Evolutionary conservation across 257 asterid species (phyloP).

Genomic region (Solanum corneliomulleri): DNA sequence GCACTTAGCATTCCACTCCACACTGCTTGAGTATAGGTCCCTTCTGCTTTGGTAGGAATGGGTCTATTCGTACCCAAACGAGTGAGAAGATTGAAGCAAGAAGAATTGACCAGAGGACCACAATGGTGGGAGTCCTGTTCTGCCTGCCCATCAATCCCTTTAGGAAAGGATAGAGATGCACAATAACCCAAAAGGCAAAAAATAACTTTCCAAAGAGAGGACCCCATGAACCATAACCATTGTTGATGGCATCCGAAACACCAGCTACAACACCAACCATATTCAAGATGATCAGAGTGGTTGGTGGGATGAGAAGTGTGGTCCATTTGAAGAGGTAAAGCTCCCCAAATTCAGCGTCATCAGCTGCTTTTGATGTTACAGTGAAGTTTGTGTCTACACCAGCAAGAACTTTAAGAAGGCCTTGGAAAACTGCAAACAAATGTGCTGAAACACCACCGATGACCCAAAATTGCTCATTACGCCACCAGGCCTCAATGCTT

Average conservation of each 20-base stretch:
- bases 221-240: conserved; percentile 73
- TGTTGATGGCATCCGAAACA: conserved; percentile 66
- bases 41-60: conserved; percentile 82
- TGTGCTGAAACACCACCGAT: conserved; percentile 81
- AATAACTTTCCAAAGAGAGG: conserved; percentile 74
- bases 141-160: conserved; percentile 86
- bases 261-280: conserved; percentile 89
- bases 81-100: conserved; percentile 74
- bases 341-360: conserved; percentile 66
- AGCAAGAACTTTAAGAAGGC: conserved; percentile 74
- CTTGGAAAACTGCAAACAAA: conserved; percentile 80
- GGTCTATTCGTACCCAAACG: conserved; percentile 86
- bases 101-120: conserved; percentile 76
- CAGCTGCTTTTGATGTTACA: conserved; percentile 66
- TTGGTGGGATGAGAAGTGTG: conserved; percentile 77
- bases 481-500: conserved; percentile 90
- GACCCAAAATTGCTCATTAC: conserved; percentile 88
- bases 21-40: conserved; percentile 77
- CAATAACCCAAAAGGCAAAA: conserved; percentile 87
- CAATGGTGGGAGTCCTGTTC: conserved; percentile 77
- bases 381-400: conserved; percentile 85
- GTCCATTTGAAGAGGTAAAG: conserved; percentile 93
- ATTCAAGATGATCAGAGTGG: conserved; percentile 60
- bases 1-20: conserved; percentile 62
- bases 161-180: conserved; percentile 79